A percentile compares a stretch with the other conserved stretches of the same genome.
These are phyloP conservation scores for Debaryomycetaceae sp. DNA, from an alignment of 1,139 yeast species.

Conservation along the genomic window DNA sequence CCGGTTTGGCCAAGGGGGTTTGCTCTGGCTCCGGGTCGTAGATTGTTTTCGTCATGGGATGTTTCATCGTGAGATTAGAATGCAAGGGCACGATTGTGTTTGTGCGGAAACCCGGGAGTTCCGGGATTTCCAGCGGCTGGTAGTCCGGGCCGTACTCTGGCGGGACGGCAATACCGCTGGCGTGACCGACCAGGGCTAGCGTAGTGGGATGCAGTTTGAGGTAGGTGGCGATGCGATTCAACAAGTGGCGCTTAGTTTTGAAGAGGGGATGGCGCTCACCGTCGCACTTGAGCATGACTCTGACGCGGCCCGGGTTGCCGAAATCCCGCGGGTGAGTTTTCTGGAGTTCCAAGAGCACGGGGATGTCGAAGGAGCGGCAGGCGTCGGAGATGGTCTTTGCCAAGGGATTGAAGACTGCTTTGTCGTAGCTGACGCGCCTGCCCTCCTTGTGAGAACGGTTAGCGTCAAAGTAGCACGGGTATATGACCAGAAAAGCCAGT, in stretches of 20 bases:
- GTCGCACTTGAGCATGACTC: constrained; percentile 50
- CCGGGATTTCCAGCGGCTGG: constrained; percentile 56
- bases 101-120: constrained; percentile 76
- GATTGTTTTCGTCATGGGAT: constrained; percentile 69
- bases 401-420: constrained; percentile 78
- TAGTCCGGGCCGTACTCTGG: constrained; percentile 43
- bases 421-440: constrained; percentile 56
- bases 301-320: constrained; percentile 92
- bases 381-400: constrained; percentile 75
- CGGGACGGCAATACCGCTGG: constrained; percentile 47
- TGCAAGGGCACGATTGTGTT: constrained; percentile 79
- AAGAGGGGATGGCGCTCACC: constrained; percentile 24
- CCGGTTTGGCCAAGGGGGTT: constrained; percentile 9
- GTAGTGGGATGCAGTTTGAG: constrained; percentile 64
- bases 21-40: constrained; percentile 39
- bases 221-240: constrained; percentile 51
- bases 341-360: constrained; percentile 59
- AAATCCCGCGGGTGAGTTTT: constrained; percentile 94
- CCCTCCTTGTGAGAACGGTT: constrained; percentile 72
- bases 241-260: constrained; percentile 56
- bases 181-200: constrained; percentile 43
- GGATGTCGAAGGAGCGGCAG: constrained; percentile 36
- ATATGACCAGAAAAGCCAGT: constrained; percentile 59
- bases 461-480: constrained; percentile 88
- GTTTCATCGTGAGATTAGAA: constrained; percentile 68